Percentiles rank a stretch among this genome's conserved stretches.
Evolutionary conservation across 2,329 filamentous ascomycete genomes (phyloP).

Genomic region (Pseudogymnoascus sp.): DNA sequence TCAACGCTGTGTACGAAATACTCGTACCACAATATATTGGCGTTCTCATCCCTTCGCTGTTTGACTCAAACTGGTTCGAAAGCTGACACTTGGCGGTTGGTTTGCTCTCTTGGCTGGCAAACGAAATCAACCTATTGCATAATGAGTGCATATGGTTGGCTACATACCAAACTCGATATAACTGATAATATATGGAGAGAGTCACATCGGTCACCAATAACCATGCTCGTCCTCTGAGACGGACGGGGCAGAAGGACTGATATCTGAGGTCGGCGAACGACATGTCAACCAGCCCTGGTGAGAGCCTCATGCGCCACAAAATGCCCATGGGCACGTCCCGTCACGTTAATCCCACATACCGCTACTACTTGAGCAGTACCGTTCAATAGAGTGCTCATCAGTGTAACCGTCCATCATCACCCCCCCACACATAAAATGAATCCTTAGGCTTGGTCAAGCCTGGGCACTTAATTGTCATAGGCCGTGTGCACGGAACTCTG

Average conservation of each 20-base stretch:
- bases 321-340: background rate
- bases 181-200: background rate
- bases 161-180: background rate
- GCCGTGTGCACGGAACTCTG: background rate
- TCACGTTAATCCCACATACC: background rate
- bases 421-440: background rate
- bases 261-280: background rate
- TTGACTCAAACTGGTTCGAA: background rate
- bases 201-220: background rate
- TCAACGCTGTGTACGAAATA: background rate
- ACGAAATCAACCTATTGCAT: background rate
- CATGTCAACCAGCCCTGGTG: background rate
- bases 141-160: background rate
- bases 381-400: background rate
- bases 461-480: background rate
- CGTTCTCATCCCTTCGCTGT: background rate
- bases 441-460: background rate
- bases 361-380: background rate
- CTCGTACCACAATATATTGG: background rate
- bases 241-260: background rate
- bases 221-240: background rate
- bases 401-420: background rate
- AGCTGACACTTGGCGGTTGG: background rate
- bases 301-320: constrained; percentile 5
- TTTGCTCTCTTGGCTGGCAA: background rate